Conservation (phyloP, 2,329 filamentous ascomycete species). For the Exophiala viscosa region DNA sequence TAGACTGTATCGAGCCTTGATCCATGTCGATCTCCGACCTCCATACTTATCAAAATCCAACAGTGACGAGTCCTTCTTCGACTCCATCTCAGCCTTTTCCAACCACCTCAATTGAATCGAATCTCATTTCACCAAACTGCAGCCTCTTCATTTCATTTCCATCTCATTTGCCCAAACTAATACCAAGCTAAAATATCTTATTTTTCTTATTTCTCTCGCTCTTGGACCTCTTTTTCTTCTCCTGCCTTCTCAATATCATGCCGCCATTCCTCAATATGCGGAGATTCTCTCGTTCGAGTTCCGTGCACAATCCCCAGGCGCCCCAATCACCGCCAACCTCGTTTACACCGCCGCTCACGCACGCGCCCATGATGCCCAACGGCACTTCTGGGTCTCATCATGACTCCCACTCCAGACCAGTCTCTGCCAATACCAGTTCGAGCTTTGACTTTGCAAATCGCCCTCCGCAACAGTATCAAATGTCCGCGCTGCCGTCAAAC, state of each 20-base stretch:
- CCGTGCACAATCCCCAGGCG: slow-evolving; percentile 17
- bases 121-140: no score
- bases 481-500: slow-evolving; percentile 18
- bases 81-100: no score
- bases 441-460: slow-evolving; percentile 28
- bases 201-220: neutral
- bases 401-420: slow-evolving; percentile 21
- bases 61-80: no score
- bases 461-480: slow-evolving; percentile 16
- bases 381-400: slow-evolving; percentile 12
- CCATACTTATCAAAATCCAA: no score
- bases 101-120: no score
- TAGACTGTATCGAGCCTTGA: no score
- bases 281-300: slow-evolving; percentile 19
- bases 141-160: neutral
- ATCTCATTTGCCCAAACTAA: neutral
- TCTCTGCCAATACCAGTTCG: slow-evolving; percentile 22
- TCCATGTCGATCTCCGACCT: no score
- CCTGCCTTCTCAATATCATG: slow-evolving; percentile 12
- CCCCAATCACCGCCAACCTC: slow-evolving; percentile 20
- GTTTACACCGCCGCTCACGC: slow-evolving; percentile 23
- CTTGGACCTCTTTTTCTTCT: neutral
- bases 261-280: slow-evolving; percentile 23
- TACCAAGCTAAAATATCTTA: neutral
- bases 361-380: slow-evolving; percentile 22